Conservation (phyloP, 257 asterid species). For the Solanum stenotomum region DNA sequence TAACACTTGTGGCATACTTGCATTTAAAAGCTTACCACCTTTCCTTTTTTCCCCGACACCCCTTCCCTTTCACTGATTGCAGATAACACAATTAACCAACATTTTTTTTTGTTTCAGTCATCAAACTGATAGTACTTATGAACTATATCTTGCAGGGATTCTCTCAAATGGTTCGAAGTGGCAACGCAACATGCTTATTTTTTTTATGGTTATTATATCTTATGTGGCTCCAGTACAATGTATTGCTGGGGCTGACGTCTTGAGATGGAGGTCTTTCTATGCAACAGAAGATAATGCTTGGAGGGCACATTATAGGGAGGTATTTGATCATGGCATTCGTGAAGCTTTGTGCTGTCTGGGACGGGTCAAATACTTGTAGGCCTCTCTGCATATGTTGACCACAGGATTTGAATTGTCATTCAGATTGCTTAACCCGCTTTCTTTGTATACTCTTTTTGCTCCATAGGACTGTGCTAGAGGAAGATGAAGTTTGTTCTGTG, state of each 20-base stretch:
- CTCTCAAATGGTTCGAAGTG: conserved; percentile 5
- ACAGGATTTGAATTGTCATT: neutral
- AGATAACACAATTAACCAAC: neutral
- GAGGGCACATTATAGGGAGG: conserved; percentile 30
- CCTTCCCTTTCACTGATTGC: neutral
- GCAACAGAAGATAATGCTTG: conserved; percentile 19
- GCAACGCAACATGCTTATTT: neutral
- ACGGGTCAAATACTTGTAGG: conserved; percentile 23
- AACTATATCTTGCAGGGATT: conserved; percentile 9
- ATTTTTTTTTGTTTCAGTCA: neutral
- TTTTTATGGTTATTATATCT: conserved; percentile 6
- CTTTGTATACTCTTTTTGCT: neutral
- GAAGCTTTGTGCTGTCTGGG: conserved; percentile 29
- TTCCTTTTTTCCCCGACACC: neutral
- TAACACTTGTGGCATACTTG: neutral
- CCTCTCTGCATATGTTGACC: neutral
- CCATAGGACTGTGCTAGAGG: conserved; percentile 13
- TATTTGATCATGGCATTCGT: conserved; percentile 28
- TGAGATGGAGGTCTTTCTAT: conserved; percentile 29
- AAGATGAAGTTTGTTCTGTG: conserved; percentile 20
- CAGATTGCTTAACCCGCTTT: neutral
- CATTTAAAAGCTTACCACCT: neutral
- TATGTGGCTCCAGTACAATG: conserved; percentile 15
- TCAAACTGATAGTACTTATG: neutral
- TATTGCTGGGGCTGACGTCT: conserved; percentile 13